Percentiles rank a stretch among this genome's conserved stretches.
Evolutionary conservation across 2,329 filamentous ascomycete species (phyloP).

Genomic region (Botryosphaeria dothidea): DNA sequence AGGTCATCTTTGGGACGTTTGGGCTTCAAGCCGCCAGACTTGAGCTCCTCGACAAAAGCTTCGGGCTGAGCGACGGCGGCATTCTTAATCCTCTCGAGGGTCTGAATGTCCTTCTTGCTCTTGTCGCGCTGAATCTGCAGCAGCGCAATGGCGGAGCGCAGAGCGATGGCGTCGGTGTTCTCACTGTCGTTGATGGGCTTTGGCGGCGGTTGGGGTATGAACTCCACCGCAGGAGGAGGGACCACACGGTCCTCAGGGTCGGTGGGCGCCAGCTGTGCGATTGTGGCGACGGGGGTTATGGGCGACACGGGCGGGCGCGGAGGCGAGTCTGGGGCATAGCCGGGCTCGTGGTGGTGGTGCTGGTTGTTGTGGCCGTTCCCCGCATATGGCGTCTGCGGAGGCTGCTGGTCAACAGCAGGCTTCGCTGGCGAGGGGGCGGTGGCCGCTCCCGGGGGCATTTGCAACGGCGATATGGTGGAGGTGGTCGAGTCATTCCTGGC

Average conservation of each 20-base stretch:
- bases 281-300: conserved; percentile 39
- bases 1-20: conserved; percentile 31
- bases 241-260: conserved; percentile 26
- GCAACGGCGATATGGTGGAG: conserved; percentile 16
- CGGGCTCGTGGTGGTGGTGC: background rate
- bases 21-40: conserved; percentile 54
- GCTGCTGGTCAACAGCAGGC: background rate
- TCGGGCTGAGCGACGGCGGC: conserved; percentile 71
- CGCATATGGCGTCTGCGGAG: conserved; percentile 11
- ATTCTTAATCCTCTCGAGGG: conserved; percentile 68
- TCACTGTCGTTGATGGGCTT: conserved; percentile 50
- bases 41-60: conserved; percentile 69
- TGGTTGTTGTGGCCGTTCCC: conserved; percentile 3
- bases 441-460: conserved; percentile 5
- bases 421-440: background rate
- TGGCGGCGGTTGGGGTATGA: conserved; percentile 45
- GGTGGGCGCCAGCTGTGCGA: conserved; percentile 36
- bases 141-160: conserved; percentile 81
- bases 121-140: conserved; percentile 83
- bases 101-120: conserved; percentile 72
- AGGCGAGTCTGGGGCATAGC: conserved; percentile 18
- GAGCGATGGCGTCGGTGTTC: conserved; percentile 85
- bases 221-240: conserved; percentile 29
- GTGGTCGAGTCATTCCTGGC: conserved; percentile 19
- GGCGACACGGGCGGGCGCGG: conserved; percentile 38